phyloP scores from a whole-genome alignment of 495 filamentous ascomycete species.

The Choiromyces venosus region DNA sequence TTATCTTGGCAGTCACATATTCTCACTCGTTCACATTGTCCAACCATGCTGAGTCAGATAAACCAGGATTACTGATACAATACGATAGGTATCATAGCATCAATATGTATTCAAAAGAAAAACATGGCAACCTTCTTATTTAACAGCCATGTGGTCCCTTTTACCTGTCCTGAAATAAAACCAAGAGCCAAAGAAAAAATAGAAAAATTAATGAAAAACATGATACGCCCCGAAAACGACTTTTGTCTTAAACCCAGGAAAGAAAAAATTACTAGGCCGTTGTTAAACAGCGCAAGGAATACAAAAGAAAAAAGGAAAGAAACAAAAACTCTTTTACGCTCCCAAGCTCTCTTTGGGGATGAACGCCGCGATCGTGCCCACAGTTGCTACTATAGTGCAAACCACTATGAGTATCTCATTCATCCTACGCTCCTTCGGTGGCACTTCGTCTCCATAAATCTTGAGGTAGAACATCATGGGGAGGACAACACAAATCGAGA shows the following conservation, averaged over 20 bases:
- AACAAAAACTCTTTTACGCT: slow-evolving; percentile 18
- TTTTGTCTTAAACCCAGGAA: not conserved
- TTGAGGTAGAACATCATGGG: slow-evolving; percentile 88
- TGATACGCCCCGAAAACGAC: not conserved
- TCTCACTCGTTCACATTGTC: not conserved
- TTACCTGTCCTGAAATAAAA: not conserved
- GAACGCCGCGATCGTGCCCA: slow-evolving; percentile 84
- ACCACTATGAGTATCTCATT: slow-evolving; percentile 65
- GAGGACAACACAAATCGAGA: slow-evolving; percentile 87
- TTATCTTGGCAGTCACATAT: not conserved
- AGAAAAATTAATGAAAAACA: not conserved
- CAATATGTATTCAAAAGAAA: not conserved
- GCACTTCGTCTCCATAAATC: slow-evolving; percentile 78
- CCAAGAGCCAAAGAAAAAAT: not conserved
- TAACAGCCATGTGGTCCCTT: not conserved
- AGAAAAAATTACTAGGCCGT: not conserved
- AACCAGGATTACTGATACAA: not conserved
- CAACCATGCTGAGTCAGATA: not conserved
- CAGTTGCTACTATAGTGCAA: slow-evolving; percentile 60
- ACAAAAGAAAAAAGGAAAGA: not conserved
- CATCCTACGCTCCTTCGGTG: slow-evolving; percentile 56
- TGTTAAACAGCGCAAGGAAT: not conserved
- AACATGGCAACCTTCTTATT: not conserved
- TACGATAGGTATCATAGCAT: not conserved
- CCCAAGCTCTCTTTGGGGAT: slow-evolving; percentile 61